Evolutionary conservation across 139 green algal genomes (phyloP).

Genomic region (Asterochloris erici): DNA sequence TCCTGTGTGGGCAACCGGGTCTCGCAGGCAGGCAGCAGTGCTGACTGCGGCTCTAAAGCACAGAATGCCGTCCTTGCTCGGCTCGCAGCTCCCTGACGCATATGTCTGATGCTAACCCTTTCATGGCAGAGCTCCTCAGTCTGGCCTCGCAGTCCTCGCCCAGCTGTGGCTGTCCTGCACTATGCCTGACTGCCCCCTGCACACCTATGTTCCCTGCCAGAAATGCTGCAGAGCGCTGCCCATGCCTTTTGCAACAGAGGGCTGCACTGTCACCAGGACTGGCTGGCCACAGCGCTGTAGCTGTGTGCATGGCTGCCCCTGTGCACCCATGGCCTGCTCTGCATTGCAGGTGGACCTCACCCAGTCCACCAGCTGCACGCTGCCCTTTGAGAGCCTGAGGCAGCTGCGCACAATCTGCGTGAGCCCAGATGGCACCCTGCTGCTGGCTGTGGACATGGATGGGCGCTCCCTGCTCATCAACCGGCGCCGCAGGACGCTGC

Average conservation of each 20-base stretch:
- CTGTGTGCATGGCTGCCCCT: too few species aligned
- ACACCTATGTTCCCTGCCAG: too few species aligned
- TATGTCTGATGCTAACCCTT: not conserved
- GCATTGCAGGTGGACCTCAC: constrained; percentile 65
- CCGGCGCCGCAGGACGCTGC: constrained; percentile 59
- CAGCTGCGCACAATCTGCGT: constrained; percentile 74
- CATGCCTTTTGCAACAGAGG: too few species aligned
- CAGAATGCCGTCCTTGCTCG: too few species aligned
- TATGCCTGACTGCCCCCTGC: too few species aligned
- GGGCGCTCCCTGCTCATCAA: constrained; percentile 81
- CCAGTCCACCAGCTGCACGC: constrained; percentile 63
- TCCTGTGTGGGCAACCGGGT: constrained; percentile 89
- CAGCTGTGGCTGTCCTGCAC: too few species aligned
- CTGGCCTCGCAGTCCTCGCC: too few species aligned
- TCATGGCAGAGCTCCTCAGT: not conserved
- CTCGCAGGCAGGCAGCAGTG: constrained; percentile 44
- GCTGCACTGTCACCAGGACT: too few species aligned
- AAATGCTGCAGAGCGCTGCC: too few species aligned
- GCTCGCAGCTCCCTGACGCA: too few species aligned
- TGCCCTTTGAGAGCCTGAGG: constrained; percentile 77
- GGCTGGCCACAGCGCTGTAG: too few species aligned
- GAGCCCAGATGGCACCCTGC: constrained; percentile 74
- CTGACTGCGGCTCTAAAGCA: not conserved
- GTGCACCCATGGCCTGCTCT: not conserved
- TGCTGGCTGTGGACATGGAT: constrained; percentile 85